These are phyloP conservation scores for Aurantiochytrium sp. DNA, from an alignment of 108 stramenopile genomes.

Conservation along the genomic window DNA sequence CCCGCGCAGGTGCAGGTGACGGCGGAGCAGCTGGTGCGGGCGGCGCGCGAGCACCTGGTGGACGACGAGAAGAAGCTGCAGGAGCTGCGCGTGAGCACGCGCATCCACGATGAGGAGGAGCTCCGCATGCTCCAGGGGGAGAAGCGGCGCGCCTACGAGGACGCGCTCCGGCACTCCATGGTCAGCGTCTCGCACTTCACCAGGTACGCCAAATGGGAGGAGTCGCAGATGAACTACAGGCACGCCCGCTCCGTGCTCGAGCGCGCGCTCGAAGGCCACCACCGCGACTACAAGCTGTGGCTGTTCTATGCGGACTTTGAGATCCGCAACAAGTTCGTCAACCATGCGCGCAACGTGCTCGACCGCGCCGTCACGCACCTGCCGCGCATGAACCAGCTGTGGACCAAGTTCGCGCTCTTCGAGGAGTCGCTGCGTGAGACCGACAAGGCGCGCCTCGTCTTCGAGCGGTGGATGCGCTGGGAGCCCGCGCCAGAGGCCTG, in stretches of 20 bases:
- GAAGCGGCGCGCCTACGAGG: slow-evolving; percentile 73
- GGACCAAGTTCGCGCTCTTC: slow-evolving; percentile 99
- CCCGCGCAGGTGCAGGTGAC: slow-evolving; percentile 98
- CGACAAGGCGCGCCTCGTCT: slow-evolving; percentile 83
- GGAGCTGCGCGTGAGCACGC: slow-evolving; percentile 68
- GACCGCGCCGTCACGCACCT: slow-evolving; percentile 88
- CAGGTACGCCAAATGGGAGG: slow-evolving; percentile 95
- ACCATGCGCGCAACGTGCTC: slow-evolving; percentile 94
- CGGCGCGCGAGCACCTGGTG: slow-evolving; percentile 78
- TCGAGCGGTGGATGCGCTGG: slow-evolving; percentile 99
- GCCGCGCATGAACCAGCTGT: slow-evolving; percentile 90
- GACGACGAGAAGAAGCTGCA: slow-evolving; percentile 62
- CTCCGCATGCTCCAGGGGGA: slow-evolving; percentile 66
- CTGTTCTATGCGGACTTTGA: slow-evolving; percentile 95
- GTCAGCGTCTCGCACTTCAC: slow-evolving; percentile 93
- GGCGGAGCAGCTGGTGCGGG: slow-evolving; percentile 95
- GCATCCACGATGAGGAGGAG: slow-evolving; percentile 95
- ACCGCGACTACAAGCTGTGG: slow-evolving; percentile 80
- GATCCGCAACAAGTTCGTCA: slow-evolving; percentile 94
- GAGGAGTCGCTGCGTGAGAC: slow-evolving; percentile 95
- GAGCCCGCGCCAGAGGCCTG: slow-evolving; percentile 95
- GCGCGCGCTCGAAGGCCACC: slow-evolving; percentile 91
- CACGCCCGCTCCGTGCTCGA: slow-evolving; percentile 94
- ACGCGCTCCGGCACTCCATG: slow-evolving; percentile 87
- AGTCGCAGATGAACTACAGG: slow-evolving; percentile 92